Conservation (phyloP, 2,329 filamentous ascomycete genomes). For the Pseudogymnoascus verrucosus region DNA sequence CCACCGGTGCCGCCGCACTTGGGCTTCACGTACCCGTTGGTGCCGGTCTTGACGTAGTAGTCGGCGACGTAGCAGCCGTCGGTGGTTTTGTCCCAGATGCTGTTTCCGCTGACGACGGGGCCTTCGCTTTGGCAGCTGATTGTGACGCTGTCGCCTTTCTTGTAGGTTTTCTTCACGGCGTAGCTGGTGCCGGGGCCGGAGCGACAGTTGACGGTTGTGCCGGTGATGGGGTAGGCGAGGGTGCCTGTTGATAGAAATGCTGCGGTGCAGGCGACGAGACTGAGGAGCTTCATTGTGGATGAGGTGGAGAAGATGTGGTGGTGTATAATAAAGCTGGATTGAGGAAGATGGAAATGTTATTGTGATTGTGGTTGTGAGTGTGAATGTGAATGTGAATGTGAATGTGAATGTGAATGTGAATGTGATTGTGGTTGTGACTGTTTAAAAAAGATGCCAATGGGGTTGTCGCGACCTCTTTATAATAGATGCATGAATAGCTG, state of each 20-base stretch:
- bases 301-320: not conserved
- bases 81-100: slow-evolving; percentile 23
- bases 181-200: slow-evolving; percentile 20
- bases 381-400: not conserved
- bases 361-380: not conserved
- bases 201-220: slow-evolving; percentile 18
- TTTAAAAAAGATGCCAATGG: not conserved
- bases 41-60: slow-evolving; percentile 24
- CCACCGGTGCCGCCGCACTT: not conserved
- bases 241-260: not conserved
- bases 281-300: not conserved
- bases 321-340: not conserved
- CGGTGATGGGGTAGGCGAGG: not conserved
- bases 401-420: not conserved
- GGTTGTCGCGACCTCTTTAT: not conserved
- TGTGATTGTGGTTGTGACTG: not conserved
- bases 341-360: not conserved
- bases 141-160: not conserved
- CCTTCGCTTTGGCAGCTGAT: slow-evolving; percentile 11
- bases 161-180: slow-evolving; percentile 14
- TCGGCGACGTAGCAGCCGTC: slow-evolving; percentile 25
- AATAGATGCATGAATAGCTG: not conserved
- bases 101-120: slow-evolving; percentile 14
- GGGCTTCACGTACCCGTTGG: not conserved
- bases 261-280: not conserved